These are phyloP conservation scores for Candida boleticola DNA, from an alignment of 805 yeast species.

Conservation along the genomic window DNA sequence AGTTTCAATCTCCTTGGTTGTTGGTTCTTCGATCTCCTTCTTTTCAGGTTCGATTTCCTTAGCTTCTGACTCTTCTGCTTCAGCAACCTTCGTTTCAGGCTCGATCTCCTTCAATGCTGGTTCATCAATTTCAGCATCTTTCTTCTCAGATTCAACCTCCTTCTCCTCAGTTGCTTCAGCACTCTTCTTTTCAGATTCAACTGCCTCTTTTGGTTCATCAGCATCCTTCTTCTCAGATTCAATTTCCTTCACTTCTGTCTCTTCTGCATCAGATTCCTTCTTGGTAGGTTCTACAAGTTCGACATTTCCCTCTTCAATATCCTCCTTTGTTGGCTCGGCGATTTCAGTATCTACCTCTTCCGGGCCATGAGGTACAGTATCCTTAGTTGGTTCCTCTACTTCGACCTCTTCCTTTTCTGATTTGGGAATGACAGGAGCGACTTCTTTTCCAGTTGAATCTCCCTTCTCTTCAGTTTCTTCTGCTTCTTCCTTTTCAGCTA, in stretches of 20 bases:
- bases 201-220: not conserved
- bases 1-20: constrained; percentile 6
- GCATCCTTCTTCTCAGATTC: not conserved
- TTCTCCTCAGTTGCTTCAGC: constrained; percentile 27
- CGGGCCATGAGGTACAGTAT: no score
- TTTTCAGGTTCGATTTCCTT: not conserved
- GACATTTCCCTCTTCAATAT: no score
- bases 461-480: no score
- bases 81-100: not conserved
- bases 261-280: no score
- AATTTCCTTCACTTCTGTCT: not conserved
- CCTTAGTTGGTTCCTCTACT: no score
- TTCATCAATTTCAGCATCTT: constrained; percentile 8
- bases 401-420: no score
- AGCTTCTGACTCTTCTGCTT: constrained; percentile 1
- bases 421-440: no score
- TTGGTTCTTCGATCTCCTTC: not conserved
- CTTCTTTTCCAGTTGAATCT: no score
- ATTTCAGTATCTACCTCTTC: no score
- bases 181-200: constrained; percentile 1
- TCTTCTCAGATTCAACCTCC: constrained; percentile 44
- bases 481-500: not conserved
- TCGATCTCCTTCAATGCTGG: constrained; percentile 7
- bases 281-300: no score
- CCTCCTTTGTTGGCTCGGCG: no score